phyloP scores from a whole-genome alignment of 1,139 yeast genomes.

The Yamadazyma atmosphaerica region DNA sequence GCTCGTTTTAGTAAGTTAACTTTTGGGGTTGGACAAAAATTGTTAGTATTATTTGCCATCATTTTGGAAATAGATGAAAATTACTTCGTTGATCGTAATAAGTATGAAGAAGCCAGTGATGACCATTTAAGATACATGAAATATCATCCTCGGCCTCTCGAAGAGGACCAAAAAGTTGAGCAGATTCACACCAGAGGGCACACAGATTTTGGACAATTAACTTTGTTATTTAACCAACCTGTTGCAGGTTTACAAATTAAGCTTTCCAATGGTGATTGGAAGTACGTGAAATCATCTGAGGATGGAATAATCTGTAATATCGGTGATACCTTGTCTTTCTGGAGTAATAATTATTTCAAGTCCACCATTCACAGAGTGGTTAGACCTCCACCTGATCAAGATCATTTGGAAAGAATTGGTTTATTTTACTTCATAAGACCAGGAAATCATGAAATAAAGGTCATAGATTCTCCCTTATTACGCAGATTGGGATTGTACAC shows the following conservation, averaged over 20 bases:
- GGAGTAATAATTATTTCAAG: slow-evolving; percentile 34
- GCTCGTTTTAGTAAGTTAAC: slow-evolving; percentile 23
- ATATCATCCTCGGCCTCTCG: slow-evolving; percentile 25
- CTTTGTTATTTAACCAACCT: slow-evolving; percentile 28
- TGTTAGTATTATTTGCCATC: slow-evolving; percentile 30
- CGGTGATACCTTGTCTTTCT: slow-evolving; percentile 32
- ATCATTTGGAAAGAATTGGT: slow-evolving; percentile 29
- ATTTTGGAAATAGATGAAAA: slow-evolving; percentile 33
- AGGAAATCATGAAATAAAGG: slow-evolving; percentile 28
- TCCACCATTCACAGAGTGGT: slow-evolving; percentile 33
- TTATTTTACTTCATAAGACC: slow-evolving; percentile 36
- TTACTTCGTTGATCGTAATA: slow-evolving; percentile 28
- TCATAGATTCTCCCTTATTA: slow-evolving; percentile 33
- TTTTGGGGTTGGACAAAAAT: slow-evolving; percentile 25
- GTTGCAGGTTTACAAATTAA: slow-evolving; percentile 32
- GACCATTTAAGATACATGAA: slow-evolving; percentile 35
- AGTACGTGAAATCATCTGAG: slow-evolving; percentile 28
- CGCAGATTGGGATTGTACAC: slow-evolving; percentile 27
- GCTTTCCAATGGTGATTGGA: slow-evolving; percentile 26
- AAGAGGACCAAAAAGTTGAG: slow-evolving; percentile 29
- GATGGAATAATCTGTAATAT: slow-evolving; percentile 32
- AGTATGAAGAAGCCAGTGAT: slow-evolving; percentile 31
- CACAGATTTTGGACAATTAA: slow-evolving; percentile 32
- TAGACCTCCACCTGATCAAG: slow-evolving; percentile 32
- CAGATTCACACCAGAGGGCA: slow-evolving; percentile 32